Evolutionary conservation across 768 basidiomycete genomes (phyloP).

Genomic region (Boletus subparvulus): DNA sequence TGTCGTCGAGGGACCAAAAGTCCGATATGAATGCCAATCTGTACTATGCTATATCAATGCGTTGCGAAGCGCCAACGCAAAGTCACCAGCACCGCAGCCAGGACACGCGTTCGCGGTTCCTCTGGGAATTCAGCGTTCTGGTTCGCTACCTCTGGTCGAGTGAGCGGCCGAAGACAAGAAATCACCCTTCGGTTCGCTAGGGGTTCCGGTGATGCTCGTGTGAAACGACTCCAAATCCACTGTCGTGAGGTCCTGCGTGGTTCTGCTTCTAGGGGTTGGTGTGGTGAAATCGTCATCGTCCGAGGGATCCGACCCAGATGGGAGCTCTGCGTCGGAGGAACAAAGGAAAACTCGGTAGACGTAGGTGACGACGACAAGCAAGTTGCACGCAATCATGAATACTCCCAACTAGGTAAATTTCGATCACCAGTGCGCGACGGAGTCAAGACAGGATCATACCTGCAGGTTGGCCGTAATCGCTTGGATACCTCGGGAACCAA

Average conservation of each 20-base stretch:
- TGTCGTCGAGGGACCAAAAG: too few relatives aligned
- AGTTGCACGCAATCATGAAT: slow-evolving; percentile 12
- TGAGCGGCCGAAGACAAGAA: too few relatives aligned
- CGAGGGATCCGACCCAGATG: background rate
- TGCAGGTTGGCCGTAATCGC: background rate
- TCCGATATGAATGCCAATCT: too few relatives aligned
- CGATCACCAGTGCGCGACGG: background rate
- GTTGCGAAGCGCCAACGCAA: too few relatives aligned
- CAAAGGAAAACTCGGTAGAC: slow-evolving; percentile 2
- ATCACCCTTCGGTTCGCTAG: too few relatives aligned
- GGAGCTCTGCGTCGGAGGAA: background rate
- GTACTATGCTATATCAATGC: too few relatives aligned
- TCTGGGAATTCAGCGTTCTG: too few relatives aligned
- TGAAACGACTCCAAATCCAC: background rate
- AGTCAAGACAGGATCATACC: background rate
- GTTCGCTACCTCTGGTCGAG: too few relatives aligned
- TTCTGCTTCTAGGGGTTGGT: background rate
- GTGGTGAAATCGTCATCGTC: slow-evolving; percentile 12
- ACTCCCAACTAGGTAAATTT: background rate
- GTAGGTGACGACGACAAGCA: slow-evolving; percentile 15
- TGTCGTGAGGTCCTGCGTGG: background rate
- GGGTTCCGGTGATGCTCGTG: too few relatives aligned
- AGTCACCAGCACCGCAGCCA: too few relatives aligned
- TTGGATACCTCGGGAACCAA: background rate
- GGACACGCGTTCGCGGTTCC: too few relatives aligned